Conservation (phyloP, 495 filamentous ascomycete genomes). For the Articulospora tetracladia region DNA sequence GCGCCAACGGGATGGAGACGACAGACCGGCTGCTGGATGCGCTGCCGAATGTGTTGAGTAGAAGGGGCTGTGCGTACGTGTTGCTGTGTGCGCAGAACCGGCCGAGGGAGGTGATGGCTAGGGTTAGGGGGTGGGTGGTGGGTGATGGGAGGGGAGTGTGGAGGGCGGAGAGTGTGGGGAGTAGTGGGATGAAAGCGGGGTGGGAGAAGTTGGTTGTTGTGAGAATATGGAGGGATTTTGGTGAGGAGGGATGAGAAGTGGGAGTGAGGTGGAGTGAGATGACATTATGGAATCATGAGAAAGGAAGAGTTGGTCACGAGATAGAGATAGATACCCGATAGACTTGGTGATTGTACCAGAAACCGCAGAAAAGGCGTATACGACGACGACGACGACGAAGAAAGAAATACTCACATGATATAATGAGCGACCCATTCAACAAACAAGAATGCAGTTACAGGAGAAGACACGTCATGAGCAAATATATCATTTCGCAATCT, state of each 20-base stretch:
- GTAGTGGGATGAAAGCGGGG: slow-evolving; percentile 79
- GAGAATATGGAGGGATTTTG: slow-evolving; percentile 59
- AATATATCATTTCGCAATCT: not conserved
- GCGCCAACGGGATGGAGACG: slow-evolving; percentile 85
- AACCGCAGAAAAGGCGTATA: too few relatives aligned
- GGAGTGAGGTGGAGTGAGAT: slow-evolving; percentile 6
- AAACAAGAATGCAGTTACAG: too few relatives aligned
- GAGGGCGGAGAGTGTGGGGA: slow-evolving; percentile 74
- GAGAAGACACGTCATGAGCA: too few relatives aligned
- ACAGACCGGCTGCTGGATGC: slow-evolving; percentile 71
- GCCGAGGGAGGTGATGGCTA: slow-evolving; percentile 68
- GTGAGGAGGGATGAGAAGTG: not conserved
- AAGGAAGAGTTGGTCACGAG: too few relatives aligned
- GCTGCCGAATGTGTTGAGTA: slow-evolving; percentile 59
- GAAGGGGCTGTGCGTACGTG: slow-evolving; percentile 78
- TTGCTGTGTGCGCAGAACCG: slow-evolving; percentile 85
- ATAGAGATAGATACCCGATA: not conserved
- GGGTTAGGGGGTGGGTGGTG: slow-evolving; percentile 50
- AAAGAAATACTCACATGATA: too few relatives aligned
- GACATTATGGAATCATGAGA: not conserved
- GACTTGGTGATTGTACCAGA: too few relatives aligned
- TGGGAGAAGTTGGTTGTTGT: slow-evolving; percentile 89
- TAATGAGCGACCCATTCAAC: too few relatives aligned
- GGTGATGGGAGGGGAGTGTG: slow-evolving; percentile 37
- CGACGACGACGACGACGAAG: too few relatives aligned